phyloP scores from a whole-genome alignment of 306 rosid species.

The Quercus aquifolioides region DNA sequence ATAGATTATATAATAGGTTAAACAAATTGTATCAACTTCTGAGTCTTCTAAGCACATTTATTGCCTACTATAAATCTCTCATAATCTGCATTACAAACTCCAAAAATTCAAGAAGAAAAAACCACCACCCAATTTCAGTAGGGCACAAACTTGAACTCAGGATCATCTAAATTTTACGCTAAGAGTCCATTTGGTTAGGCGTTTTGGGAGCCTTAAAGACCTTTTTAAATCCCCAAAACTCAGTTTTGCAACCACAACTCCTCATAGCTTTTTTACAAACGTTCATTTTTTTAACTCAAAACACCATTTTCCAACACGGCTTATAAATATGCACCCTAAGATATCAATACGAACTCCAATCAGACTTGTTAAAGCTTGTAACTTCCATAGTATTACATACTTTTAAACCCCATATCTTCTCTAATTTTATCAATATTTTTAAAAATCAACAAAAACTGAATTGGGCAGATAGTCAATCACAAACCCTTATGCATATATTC shows the following conservation, averaged over 20 bases:
- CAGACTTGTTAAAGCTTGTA: not conserved
- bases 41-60: not conserved
- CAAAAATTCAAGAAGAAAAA: not conserved
- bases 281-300: no score
- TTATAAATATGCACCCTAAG: not conserved
- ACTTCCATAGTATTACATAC: not conserved
- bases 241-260: no score
- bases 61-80: not conserved
- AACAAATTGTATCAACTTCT: not conserved
- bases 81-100: not conserved
- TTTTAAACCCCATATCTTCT: not conserved
- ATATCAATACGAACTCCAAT: not conserved
- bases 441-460: not conserved
- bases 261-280: no score
- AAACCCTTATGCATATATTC: slow-evolving; percentile 15
- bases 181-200: no score
- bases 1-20: not conserved
- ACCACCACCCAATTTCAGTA: not conserved
- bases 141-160: not conserved
- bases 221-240: no score
- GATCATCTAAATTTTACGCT: not conserved
- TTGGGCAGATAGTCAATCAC: not conserved
- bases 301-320: no score
- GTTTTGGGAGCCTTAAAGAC: no score
- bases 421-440: not conserved